A percentile compares a stretch with the other conserved stretches of the same genome.
Evolutionary conservation across 192 early-diverging fungal species (phyloP).

Genomic region (Backusella liffmaniae): DNA sequence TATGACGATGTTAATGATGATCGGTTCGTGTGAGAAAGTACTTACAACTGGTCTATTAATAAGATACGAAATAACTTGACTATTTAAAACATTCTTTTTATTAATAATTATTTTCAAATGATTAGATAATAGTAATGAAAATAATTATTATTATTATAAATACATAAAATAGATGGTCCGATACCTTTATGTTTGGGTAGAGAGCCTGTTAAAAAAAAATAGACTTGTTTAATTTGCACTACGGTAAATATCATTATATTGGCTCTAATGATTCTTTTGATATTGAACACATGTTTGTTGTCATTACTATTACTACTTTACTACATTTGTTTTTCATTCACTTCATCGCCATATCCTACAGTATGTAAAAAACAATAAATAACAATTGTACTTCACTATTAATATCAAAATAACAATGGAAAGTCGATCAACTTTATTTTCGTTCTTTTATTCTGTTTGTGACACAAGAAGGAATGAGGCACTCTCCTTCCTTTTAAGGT

Average conservation of each 20-base stretch:
- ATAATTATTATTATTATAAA: not conserved
- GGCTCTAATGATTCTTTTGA: not conserved
- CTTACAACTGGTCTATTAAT: not conserved
- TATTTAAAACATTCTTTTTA: too few relatives aligned
- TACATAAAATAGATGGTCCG: not conserved
- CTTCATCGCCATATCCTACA: too few relatives aligned
- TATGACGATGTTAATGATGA: not conserved
- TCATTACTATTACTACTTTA: not conserved
- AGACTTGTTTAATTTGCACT: not conserved
- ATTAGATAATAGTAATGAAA: not conserved
- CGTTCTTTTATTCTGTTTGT: conserved; percentile 5
- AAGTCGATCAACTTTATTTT: not conserved
- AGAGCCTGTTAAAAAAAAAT: not conserved
- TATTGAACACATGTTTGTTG: not conserved
- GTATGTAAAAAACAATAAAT: too few relatives aligned
- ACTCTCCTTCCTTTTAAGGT: not conserved
- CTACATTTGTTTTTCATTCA: not conserved
- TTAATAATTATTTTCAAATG: too few relatives aligned
- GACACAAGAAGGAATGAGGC: not conserved
- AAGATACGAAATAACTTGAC: not conserved
- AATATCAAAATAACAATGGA: not conserved
- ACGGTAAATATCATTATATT: not conserved
- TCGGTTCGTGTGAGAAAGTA: not conserved
- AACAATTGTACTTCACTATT: not conserved
- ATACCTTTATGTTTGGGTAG: not conserved